Percentiles rank a stretch among this genome's conserved stretches.
These are phyloP conservation scores for Phytophthora fragariae DNA, from an alignment of 352 stramenopile genomes.

Conservation along the genomic window DNA sequence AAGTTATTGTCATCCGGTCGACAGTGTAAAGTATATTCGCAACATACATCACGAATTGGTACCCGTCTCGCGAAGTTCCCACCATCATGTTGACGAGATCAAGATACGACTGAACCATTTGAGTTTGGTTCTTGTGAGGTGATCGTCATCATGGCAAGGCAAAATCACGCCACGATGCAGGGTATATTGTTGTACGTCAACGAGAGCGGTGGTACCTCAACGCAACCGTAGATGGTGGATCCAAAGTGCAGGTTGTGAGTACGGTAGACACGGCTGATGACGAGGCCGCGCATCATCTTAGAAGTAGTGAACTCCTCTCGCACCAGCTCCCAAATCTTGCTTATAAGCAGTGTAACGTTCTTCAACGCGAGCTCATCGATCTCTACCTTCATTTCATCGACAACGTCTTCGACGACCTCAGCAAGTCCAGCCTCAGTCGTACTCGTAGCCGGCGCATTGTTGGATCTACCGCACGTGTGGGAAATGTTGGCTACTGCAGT, in stretches of 20 bases:
- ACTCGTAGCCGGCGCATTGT: neutral
- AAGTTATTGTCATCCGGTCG: too few species aligned
- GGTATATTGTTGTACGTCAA: neutral
- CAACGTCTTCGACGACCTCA: neutral
- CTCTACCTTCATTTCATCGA: neutral
- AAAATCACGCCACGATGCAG: too few species aligned
- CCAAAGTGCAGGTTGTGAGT: slow-evolving; percentile 12
- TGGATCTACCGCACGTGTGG: neutral
- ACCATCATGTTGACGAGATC: too few species aligned
- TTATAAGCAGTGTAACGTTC: neutral
- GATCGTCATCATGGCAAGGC: too few species aligned
- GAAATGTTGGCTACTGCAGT: neutral
- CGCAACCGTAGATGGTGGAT: slow-evolving; percentile 6
- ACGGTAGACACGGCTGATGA: neutral
- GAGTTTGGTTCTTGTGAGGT: too few species aligned
- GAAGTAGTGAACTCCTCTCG: neutral
- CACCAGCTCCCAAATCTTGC: neutral
- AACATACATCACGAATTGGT: too few species aligned
- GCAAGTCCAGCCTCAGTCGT: neutral
- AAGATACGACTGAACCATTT: too few species aligned
- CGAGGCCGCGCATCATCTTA: neutral
- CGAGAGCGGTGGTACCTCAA: slow-evolving; percentile 12
- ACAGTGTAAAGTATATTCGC: too few species aligned
- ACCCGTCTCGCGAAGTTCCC: too few species aligned
- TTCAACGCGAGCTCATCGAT: neutral